A percentile compares a stretch with the other conserved stretches of the same genome.
These are phyloP conservation scores for Chaetomium olivaceum DNA, from an alignment of 2,329 filamentous ascomycete genomes.

Conservation along the genomic window DNA sequence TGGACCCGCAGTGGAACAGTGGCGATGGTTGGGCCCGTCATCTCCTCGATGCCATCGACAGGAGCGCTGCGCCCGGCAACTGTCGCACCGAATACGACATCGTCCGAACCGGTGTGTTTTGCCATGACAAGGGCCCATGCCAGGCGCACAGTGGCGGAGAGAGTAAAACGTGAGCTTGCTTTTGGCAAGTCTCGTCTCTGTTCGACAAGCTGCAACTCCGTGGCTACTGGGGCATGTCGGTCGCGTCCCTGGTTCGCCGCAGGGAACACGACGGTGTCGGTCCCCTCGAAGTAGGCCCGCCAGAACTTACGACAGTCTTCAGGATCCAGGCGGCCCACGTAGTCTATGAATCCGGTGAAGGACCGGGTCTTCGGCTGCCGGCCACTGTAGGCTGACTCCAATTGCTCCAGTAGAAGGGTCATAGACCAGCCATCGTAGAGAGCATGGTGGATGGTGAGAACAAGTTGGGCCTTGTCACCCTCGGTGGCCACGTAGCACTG, in stretches of 20 bases:
- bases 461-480: slow-evolving; percentile 2
- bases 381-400: background rate
- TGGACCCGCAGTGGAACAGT: background rate
- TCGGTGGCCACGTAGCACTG: slow-evolving; percentile 3
- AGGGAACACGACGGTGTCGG: background rate
- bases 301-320: background rate
- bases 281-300: background rate
- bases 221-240: background rate
- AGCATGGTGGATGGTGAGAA: slow-evolving; percentile 2
- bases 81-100: slow-evolving; percentile 1
- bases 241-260: background rate
- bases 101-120: slow-evolving; percentile 3
- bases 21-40: slow-evolving; percentile 3
- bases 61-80: background rate
- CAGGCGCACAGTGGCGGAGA: background rate
- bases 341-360: slow-evolving; percentile 3
- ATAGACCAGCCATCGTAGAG: slow-evolving; percentile 3
- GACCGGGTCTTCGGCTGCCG: background rate
- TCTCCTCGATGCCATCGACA: slow-evolving; percentile 3
- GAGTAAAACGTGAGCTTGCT: slow-evolving; percentile 1
- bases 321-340: slow-evolving; percentile 1
- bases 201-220: background rate
- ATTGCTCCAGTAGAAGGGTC: background rate
- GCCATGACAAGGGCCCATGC: slow-evolving; percentile 1
- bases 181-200: slow-evolving; percentile 1